These are phyloP conservation scores for Fragaria vesca DNA, from an alignment of 306 rosid species.

Conservation along the genomic window DNA sequence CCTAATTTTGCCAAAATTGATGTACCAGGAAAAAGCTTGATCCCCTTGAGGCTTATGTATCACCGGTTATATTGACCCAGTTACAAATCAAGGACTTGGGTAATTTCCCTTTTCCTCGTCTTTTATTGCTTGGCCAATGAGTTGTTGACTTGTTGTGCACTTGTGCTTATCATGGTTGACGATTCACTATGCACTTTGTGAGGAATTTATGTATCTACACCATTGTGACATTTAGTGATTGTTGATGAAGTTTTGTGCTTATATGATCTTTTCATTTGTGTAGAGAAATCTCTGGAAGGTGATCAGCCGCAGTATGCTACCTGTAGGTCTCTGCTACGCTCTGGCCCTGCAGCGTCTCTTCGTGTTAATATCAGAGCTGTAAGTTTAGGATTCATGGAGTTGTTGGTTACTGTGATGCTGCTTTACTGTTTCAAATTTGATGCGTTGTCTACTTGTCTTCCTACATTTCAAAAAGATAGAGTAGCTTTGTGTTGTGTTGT, in stretches of 20 bases:
- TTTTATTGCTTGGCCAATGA: background rate
- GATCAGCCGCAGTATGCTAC: slow-evolving; percentile 59
- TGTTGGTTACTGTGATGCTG: slow-evolving; percentile 10
- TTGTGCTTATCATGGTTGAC: background rate
- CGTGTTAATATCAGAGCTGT: slow-evolving; percentile 84
- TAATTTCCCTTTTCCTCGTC: slow-evolving; percentile 25
- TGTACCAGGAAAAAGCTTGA: slow-evolving; percentile 73
- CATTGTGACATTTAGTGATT: background rate
- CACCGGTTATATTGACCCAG: slow-evolving; percentile 77
- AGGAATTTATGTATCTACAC: background rate
- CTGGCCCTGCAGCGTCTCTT: slow-evolving; percentile 90
- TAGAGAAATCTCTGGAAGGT: slow-evolving; percentile 64
- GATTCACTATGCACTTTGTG: background rate
- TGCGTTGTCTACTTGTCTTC: background rate
- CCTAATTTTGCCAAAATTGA: slow-evolving; percentile 16
- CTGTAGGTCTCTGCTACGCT: slow-evolving; percentile 79
- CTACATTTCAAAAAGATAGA: background rate
- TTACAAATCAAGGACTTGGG: slow-evolving; percentile 88
- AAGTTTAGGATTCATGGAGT: slow-evolving; percentile 32
- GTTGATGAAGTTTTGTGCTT: background rate
- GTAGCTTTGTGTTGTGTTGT: background rate
- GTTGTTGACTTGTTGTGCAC: background rate
- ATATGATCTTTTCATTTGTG: background rate
- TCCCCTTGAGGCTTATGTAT: slow-evolving; percentile 80
- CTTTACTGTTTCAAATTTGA: slow-evolving; percentile 1